phyloP scores from a whole-genome alignment of 306 rosid genomes.

The Cucurbita maxima region DNA sequence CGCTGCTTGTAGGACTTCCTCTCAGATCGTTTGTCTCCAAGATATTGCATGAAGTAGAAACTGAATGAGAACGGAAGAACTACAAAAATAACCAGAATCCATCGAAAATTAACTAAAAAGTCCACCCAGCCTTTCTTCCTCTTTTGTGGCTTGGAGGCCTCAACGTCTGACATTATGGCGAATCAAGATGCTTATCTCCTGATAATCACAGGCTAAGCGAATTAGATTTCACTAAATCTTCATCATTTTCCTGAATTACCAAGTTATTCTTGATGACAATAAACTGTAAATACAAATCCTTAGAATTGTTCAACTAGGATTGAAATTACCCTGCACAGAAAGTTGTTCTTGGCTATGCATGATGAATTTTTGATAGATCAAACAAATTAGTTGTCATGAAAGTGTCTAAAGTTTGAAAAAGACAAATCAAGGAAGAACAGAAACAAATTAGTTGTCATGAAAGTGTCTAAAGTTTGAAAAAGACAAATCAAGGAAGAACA shows the following conservation, averaged over 20 bases:
- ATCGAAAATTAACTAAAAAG: conserved; percentile 59
- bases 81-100: conserved; percentile 83
- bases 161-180: conserved; percentile 65
- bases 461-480: background rate
- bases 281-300: background rate
- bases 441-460: background rate
- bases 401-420: background rate
- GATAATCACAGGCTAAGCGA: background rate
- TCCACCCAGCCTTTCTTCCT: conserved; percentile 88
- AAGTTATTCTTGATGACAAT: background rate
- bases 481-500: background rate
- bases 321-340: background rate
- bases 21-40: conserved; percentile 83
- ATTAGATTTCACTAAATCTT: background rate
- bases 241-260: background rate
- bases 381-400: background rate
- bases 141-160: conserved; percentile 72
- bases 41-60: conserved; percentile 66
- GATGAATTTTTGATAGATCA: background rate
- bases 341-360: background rate
- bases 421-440: background rate
- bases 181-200: conserved; percentile 1
- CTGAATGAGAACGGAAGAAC: conserved; percentile 88
- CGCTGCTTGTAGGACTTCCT: conserved; percentile 76
- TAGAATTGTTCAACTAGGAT: background rate